Evolutionary conservation across 495 filamentous ascomycete genomes (phyloP), one percentile per base, ranked within the genome.

Genomic region (Penicillium canariense): DNA sequence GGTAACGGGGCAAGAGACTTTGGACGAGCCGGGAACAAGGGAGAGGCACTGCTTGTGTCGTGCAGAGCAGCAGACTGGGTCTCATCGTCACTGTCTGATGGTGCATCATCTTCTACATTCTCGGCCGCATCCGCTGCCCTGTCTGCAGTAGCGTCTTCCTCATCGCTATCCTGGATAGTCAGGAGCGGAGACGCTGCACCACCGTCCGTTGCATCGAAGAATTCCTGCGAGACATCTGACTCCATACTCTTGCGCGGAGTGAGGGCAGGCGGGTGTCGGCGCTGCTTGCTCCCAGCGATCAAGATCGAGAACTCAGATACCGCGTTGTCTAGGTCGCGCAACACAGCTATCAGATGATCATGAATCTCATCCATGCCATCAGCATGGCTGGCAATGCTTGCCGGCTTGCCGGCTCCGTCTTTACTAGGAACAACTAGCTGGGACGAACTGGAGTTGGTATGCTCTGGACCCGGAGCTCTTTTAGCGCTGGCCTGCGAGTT

Each of bases 181-280:
- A 96, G 75, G 2, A 97, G 76, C 51, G 86, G 85, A 36, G 87
- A 84, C n/a, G 72, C 69, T 23, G 79, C 78, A 28, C 65, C 85
- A 7, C 85, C 89, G 39, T 86, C 89, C 48, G 85, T 82, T 1
- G 94, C 94, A 65, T 98, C 94, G 58, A 96, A 98, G 71, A 96
- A 98, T 63, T 98, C 95, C 27, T 94, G 88, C 1, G 84, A 82
- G 7, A 87, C 82, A 45, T 86, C 81, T 8, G 90, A 92, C 60
- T 97, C 94, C 32, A 91, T 81, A 68, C 91, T 96, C 50, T 75
- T 75, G 52, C 94, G 84, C 9, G 89, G 82, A 9, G 73, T 71
- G 3, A 78, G 51, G 4, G 82, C 68, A 5, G 77, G 70, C 5
- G 85, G 82, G 31, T 79, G 69, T 25, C 91, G 86, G 28, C 93